Evolutionary conservation across 2,329 filamentous ascomycete genomes (phyloP).

Genomic region (Volutella citrinella): DNA sequence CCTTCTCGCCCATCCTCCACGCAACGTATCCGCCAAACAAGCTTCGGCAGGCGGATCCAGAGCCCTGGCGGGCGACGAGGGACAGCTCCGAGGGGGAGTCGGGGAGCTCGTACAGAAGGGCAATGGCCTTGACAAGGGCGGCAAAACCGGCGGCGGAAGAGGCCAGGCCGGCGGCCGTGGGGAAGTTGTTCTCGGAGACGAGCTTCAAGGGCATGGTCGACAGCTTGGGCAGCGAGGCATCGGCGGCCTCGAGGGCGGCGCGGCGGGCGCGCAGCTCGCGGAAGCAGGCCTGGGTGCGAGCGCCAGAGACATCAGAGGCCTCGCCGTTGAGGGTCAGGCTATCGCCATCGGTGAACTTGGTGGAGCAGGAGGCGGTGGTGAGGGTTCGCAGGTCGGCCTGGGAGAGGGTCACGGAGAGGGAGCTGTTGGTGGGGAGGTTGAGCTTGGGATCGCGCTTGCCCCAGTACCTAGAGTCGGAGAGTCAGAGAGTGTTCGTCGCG

Average conservation of each 20-base stretch:
- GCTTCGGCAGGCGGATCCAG: slow-evolving; percentile 88
- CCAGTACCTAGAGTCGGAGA: slow-evolving; percentile 61
- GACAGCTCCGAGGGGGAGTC: slow-evolving; percentile 80
- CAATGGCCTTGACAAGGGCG: slow-evolving; percentile 77
- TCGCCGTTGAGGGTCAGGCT: slow-evolving; percentile 81
- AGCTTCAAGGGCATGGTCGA: slow-evolving; percentile 75
- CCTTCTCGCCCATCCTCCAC: slow-evolving; percentile 76
- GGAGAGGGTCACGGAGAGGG: slow-evolving; percentile 92
- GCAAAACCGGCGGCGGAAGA: slow-evolving; percentile 69
- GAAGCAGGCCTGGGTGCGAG: slow-evolving; percentile 93
- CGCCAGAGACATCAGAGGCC: slow-evolving; percentile 78
- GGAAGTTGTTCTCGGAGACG: slow-evolving; percentile 98
- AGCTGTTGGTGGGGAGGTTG: slow-evolving; percentile 97
- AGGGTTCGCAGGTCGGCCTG: slow-evolving; percentile 92
- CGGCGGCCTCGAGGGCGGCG: slow-evolving; percentile 66
- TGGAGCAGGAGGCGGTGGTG: slow-evolving; percentile 89
- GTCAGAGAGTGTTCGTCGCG: too few species aligned
- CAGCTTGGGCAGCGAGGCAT: slow-evolving; percentile 78
- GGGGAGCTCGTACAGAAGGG: slow-evolving; percentile 84
- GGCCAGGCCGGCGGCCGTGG: slow-evolving; percentile 87
- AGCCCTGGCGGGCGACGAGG: slow-evolving; percentile 87
- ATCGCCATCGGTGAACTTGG: slow-evolving; percentile 63
- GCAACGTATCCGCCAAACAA: slow-evolving; percentile 95
- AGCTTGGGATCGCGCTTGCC: slow-evolving; percentile 92
- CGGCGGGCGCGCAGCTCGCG: slow-evolving; percentile 78